Evolutionary conservation across 2,329 filamentous ascomycete genomes (phyloP).

Genomic region (Calonectria pseudoreteaudii): DNA sequence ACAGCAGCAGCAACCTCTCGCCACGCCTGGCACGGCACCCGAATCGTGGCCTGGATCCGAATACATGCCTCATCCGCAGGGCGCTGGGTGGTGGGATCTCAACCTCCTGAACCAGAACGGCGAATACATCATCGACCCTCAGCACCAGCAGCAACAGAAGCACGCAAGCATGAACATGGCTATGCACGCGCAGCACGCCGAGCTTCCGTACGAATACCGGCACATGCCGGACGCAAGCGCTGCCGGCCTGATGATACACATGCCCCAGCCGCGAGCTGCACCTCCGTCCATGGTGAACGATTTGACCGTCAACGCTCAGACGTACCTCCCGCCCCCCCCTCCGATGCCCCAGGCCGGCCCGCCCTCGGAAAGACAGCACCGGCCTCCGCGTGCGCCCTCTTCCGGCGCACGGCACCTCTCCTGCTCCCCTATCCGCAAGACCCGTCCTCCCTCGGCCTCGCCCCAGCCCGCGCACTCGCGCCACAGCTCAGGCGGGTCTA

Average conservation of each 20-base stretch:
- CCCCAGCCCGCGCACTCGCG: constrained; percentile 54
- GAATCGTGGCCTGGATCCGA: constrained; percentile 43
- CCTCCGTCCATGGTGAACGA: constrained; percentile 52
- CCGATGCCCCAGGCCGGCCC: constrained; percentile 39
- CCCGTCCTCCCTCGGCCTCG: constrained; percentile 53
- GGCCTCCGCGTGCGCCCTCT: constrained; percentile 65
- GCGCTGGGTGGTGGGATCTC: constrained; percentile 48
- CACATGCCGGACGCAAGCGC: constrained; percentile 46
- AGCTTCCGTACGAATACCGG: constrained; percentile 55
- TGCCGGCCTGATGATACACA: constrained; percentile 64
- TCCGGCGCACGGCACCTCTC: constrained; percentile 64
- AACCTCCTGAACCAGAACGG: constrained; percentile 45
- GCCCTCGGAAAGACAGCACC: constrained; percentile 53
- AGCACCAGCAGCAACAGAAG: constrained; percentile 48
- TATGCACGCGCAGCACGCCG: constrained; percentile 55
- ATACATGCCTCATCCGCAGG: constrained; percentile 41
- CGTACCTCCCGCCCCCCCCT: constrained; percentile 50
- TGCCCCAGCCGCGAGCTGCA: constrained; percentile 58
- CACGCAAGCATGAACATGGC: constrained; percentile 54
- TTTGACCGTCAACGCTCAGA: constrained; percentile 48
- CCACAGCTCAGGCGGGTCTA: constrained; percentile 54
- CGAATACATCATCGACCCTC: constrained; percentile 39
- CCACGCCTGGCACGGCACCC: constrained; percentile 28
- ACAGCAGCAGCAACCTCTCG: constrained; percentile 31
- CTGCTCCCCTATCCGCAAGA: constrained; percentile 56